Evolutionary conservation across 306 rosid genomes (phyloP).

Genomic region (Albizia julibrissin): DNA sequence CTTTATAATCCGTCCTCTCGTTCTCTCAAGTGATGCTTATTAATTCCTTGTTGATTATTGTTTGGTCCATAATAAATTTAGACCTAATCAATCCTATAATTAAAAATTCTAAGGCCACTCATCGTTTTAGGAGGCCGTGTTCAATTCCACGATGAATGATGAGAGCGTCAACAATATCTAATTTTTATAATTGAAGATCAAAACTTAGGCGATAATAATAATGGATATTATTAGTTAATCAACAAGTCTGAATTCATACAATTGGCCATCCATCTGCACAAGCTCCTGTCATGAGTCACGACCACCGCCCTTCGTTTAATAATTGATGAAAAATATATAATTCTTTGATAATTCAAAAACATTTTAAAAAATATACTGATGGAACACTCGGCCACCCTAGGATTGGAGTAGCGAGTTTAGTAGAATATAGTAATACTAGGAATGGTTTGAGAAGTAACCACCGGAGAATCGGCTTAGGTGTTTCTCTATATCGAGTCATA

Average conservation of each 20-base stretch:
- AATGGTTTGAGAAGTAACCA: conserved; percentile 5
- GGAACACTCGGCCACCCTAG: conserved; percentile 34
- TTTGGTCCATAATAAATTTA: neutral
- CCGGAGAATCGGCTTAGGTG: neutral
- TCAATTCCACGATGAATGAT: neutral
- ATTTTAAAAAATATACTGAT: neutral
- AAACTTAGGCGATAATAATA: neutral
- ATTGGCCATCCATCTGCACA: neutral
- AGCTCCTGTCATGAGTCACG: conserved; percentile 6
- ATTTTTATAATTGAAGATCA: neutral
- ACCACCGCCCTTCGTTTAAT: conserved; percentile 20
- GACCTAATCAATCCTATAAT: neutral
- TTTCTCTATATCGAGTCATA: neutral
- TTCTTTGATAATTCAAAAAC: neutral
- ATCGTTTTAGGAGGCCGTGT: neutral
- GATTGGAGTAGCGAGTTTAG: neutral
- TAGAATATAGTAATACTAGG: neutral
- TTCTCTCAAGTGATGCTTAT: neutral
- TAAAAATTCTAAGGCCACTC: neutral
- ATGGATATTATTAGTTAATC: conserved; percentile 2
- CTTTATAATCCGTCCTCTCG: too few relatives aligned
- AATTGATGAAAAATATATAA: neutral
- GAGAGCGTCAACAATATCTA: neutral
- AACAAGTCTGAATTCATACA: neutral
- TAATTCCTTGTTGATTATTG: neutral